phyloP scores from a whole-genome alignment of 805 yeast genomes.

The Schizosaccharomyces cryophilus region DNA sequence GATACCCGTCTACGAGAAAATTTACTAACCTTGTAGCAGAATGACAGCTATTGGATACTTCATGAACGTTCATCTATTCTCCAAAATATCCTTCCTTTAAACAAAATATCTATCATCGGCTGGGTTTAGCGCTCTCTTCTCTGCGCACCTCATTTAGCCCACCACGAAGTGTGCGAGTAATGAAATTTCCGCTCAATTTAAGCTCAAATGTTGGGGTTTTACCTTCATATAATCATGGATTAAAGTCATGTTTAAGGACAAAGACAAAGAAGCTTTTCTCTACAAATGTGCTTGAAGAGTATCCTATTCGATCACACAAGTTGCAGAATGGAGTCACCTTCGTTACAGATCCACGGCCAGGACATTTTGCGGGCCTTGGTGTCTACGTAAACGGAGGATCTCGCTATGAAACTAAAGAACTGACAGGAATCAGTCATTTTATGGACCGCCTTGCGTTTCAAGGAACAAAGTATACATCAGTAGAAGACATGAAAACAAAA shows the following conservation, averaged over 20 bases:
- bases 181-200: background rate
- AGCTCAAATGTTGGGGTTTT: background rate
- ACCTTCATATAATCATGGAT: background rate
- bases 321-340: background rate
- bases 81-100: too few relatives aligned
- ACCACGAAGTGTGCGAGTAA: too few relatives aligned
- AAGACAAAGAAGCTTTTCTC: background rate
- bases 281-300: background rate
- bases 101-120: too few relatives aligned
- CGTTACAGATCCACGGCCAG: slow-evolving; percentile 41
- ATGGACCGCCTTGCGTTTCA: slow-evolving; percentile 57
- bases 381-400: slow-evolving; percentile 80
- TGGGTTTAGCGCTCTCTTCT: too few relatives aligned
- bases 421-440: slow-evolving; percentile 61
- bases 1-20: too few relatives aligned
- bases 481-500: slow-evolving; percentile 40
- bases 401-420: slow-evolving; percentile 37
- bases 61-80: too few relatives aligned
- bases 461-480: slow-evolving; percentile 1
- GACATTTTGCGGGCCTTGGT: slow-evolving; percentile 79
- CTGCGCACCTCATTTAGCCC: too few relatives aligned
- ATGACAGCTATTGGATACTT: too few relatives aligned
- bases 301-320: background rate
- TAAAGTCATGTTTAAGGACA: too few relatives aligned
- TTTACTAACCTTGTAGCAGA: too few relatives aligned